A percentile compares a stretch with the other conserved stretches of the same genome.
Conservation (phyloP, 495 filamentous ascomycete species). For the Coniosporium apollinis region DNA sequence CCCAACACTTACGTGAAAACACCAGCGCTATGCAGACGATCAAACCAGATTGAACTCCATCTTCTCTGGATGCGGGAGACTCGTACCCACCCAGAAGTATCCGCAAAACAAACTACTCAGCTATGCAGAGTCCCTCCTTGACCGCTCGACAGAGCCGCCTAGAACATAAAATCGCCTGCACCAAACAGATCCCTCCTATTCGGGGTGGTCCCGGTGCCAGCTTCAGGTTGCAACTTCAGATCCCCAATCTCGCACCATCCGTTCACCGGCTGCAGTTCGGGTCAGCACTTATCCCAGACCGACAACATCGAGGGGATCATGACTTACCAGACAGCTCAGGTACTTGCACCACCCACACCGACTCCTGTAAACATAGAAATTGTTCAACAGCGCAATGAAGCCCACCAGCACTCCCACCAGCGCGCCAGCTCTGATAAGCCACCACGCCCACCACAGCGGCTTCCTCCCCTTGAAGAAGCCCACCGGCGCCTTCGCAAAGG, state of each 20-base stretch:
- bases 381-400: conserved; percentile 69
- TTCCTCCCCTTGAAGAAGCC: conserved; percentile 85
- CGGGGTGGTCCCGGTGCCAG: neutral
- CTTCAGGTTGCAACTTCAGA: conserved; percentile 6
- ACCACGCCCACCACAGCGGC: conserved; percentile 94
- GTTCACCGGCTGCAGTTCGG: conserved; percentile 7
- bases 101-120: neutral
- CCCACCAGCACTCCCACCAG: conserved; percentile 60
- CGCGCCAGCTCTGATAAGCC: conserved; percentile 70
- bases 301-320: neutral
- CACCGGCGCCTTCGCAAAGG: conserved; percentile 51
- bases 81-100: neutral
- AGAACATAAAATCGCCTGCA: neutral
- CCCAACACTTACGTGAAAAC: no score
- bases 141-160: neutral
- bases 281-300: conserved; percentile 2
- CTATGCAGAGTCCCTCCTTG: neutral
- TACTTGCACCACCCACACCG: conserved; percentile 85
- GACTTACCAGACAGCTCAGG: conserved; percentile 76
- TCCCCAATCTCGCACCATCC: conserved; percentile 19
- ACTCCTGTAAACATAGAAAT: conserved; percentile 69
- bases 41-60: neutral
- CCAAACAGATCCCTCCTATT: neutral
- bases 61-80: neutral
- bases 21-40: no score